Evolutionary conservation across 2,329 filamentous ascomycete genomes (phyloP), one percentile per base, ranked within the genome.

Genomic region (Hymenotorrendiella dingleyae): DNA sequence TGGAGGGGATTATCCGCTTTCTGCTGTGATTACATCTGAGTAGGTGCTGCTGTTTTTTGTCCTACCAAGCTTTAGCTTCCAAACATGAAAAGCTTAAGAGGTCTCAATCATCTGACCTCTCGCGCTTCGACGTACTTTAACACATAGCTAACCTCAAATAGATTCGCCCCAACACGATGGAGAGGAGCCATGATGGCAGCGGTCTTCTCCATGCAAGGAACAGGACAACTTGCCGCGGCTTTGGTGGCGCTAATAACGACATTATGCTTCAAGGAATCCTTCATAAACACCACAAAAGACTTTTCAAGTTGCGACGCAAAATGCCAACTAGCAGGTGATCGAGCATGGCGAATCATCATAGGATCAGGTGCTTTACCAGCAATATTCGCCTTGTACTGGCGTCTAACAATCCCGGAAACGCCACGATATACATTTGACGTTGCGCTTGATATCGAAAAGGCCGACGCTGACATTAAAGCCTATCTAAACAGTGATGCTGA

Each of bases 361-460:
- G 55, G 54, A 8, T 85, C 90, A 56, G 86, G 86, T 52, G 85
- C 84, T 30, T 77, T 91, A 9, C 86, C 86, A 2, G 86, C 82
- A 24, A 86, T 80, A 60, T 79, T 90, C 49, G 87, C 87, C 14
- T 76, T 94, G 11, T 93, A 93, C 70, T 93, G 81, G 56, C 81
- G 84, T 56, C 69, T 93, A 3, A 93, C 86, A 40, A 91, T 94
- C 52, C 87, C 87, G 20, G 87, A 94, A 67, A 91, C 86, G 21
- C 87, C 87, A 40, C 84, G 87, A 17, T 94, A 93, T 67, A 93
- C 87, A 19, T 93, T 94, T 55, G 86, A 94, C 60, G 78, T 94
- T 16, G 74, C 79, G 35, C 80, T 78, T 23, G 86, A 94, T 59
- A 72, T 87, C 29, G 76, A 86, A 55, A 82, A 87, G 67, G 87